Conservation (phyloP, 108 stramenopile genomes). For the Phaeodactylum tricornutum region DNA sequence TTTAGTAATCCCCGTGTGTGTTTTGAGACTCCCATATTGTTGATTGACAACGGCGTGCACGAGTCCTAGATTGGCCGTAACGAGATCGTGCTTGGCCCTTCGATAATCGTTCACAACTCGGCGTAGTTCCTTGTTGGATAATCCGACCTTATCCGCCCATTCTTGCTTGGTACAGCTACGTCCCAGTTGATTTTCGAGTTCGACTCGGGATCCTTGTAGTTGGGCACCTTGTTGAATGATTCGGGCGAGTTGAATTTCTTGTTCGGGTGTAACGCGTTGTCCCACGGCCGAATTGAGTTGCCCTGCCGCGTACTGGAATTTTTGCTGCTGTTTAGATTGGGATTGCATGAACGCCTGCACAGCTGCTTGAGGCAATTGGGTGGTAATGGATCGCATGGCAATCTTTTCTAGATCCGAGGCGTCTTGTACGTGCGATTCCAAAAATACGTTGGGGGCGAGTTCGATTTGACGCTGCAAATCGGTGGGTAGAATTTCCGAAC, state of each 20-base stretch:
- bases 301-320: slow-evolving; percentile 3
- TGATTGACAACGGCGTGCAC: slow-evolving; percentile 67
- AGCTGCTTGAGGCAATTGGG: slow-evolving; percentile 35
- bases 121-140: slow-evolving; percentile 44
- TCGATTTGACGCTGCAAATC: slow-evolving; percentile 29
- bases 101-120: slow-evolving; percentile 49
- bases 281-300: too few species aligned
- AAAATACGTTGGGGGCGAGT: slow-evolving; percentile 17
- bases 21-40: slow-evolving; percentile 18
- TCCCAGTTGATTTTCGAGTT: slow-evolving; percentile 30
- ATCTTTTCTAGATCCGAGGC: slow-evolving; percentile 37
- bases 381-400: slow-evolving; percentile 40
- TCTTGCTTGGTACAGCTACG: slow-evolving; percentile 29
- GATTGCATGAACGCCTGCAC: slow-evolving; percentile 16
- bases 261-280: slow-evolving; percentile 35
- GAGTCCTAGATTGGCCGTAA: slow-evolving; percentile 68
- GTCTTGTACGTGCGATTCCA: slow-evolving; percentile 22
- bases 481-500: slow-evolving; percentile 27
- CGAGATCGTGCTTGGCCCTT: slow-evolving; percentile 58
- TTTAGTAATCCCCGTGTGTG: slow-evolving; percentile 26
- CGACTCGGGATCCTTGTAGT: slow-evolving; percentile 46
- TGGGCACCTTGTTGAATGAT: slow-evolving; percentile 62
- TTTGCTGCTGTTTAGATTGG: slow-evolving; percentile 1
- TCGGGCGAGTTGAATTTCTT: slow-evolving; percentile 58
- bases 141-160: slow-evolving; percentile 54